Conservation (phyloP, 225 moss, liverwort and hornwort species). For the Straminergon stramineum region DNA sequence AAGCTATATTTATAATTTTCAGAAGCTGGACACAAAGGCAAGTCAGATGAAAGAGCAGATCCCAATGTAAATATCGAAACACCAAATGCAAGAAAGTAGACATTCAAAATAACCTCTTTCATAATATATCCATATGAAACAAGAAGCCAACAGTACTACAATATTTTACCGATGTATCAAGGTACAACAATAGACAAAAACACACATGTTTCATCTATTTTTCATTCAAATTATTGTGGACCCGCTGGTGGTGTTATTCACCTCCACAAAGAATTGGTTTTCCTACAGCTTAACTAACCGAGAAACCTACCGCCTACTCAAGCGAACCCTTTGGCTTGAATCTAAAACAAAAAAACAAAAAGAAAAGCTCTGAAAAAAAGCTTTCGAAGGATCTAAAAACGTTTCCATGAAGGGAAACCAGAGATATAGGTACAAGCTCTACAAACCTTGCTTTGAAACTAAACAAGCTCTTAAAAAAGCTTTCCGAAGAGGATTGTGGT, state of each 20-base stretch:
- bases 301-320: background rate
- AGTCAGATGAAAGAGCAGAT: background rate
- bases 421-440: background rate
- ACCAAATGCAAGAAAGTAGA: background rate
- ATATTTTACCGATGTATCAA: background rate
- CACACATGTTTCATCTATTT: background rate
- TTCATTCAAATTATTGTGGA: background rate
- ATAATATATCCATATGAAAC: background rate
- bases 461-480: background rate
- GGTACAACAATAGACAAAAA: background rate
- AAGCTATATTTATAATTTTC: background rate
- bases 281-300: background rate
- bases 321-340: background rate
- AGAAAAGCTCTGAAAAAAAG: background rate
- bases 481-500: background rate
- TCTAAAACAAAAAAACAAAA: background rate
- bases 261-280: slow-evolving; percentile 2
- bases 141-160: background rate
- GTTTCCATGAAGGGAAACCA: background rate
- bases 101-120: background rate
- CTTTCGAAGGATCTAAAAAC: background rate
- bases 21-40: background rate
- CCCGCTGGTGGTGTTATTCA: background rate
- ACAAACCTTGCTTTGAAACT: background rate
- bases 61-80: too few relatives aligned